Conservation (phyloP, 306 rosid species). For the Heteromeles arbutifolia region DNA sequence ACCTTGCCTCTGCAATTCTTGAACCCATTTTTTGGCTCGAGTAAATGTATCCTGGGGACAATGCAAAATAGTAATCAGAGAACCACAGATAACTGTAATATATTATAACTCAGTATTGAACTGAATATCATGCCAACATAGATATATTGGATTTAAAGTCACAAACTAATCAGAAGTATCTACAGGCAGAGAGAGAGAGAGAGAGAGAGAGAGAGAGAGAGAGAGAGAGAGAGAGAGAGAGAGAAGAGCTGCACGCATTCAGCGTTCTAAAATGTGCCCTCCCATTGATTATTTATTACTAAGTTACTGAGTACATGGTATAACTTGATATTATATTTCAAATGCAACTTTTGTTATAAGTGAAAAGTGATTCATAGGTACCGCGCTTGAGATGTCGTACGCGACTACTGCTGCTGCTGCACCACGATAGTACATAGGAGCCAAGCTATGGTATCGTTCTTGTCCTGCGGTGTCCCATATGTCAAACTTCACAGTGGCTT, state of each 20-base stretch:
- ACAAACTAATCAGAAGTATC: too few species aligned
- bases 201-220: too few species aligned
- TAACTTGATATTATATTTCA: too few species aligned
- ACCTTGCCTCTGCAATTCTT: slow-evolving; percentile 79
- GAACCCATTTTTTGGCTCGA: slow-evolving; percentile 92
- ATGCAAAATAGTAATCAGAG: not conserved
- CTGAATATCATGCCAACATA: not conserved
- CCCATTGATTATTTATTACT: too few species aligned
- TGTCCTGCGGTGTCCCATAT: slow-evolving; percentile 99
- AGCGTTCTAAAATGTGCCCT: too few species aligned
- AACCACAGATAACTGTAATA: not conserved
- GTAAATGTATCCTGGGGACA: slow-evolving; percentile 61
- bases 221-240: too few species aligned
- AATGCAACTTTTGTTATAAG: not conserved
- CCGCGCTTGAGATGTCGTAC: slow-evolving; percentile 64
- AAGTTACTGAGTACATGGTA: too few species aligned
- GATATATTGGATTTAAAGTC: too few species aligned
- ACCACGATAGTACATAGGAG: slow-evolving; percentile 94
- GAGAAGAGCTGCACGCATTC: too few species aligned
- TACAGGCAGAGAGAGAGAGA: too few species aligned
- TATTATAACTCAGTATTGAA: not conserved
- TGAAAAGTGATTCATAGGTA: slow-evolving; percentile 11
- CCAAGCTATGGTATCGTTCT: slow-evolving; percentile 82
- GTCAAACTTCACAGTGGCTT: slow-evolving; percentile 83
- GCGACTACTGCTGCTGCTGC: slow-evolving; percentile 88